Percentiles rank a stretch among this genome's conserved stretches.
phyloP scores from a whole-genome alignment of 495 filamentous ascomycete genomes.

The Cairneyella variabilis region DNA sequence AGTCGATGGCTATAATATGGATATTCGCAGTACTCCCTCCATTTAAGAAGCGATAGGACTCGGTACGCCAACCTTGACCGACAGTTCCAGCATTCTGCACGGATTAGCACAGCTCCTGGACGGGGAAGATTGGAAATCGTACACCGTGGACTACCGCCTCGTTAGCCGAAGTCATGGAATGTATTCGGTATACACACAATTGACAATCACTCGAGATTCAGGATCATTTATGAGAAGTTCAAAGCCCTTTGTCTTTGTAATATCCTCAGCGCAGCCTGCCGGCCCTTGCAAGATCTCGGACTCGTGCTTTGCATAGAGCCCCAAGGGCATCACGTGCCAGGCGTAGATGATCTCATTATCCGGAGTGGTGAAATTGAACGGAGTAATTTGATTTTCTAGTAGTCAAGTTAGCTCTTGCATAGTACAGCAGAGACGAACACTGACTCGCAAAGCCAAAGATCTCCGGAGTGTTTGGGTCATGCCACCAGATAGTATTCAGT shows the following conservation, averaged over 20 bases:
- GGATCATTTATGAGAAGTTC: slow-evolving; percentile 60
- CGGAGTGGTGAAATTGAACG: slow-evolving; percentile 56
- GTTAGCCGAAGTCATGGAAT: slow-evolving; percentile 3
- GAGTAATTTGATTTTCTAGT: slow-evolving; percentile 61
- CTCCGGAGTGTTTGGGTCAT: slow-evolving; percentile 67
- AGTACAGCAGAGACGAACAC: slow-evolving; percentile 21
- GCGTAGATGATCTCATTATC: slow-evolving; percentile 58
- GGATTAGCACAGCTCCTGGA: slow-evolving; percentile 12
- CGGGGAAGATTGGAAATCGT: background rate
- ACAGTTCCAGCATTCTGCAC: slow-evolving; percentile 60
- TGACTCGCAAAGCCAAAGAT: slow-evolving; percentile 79
- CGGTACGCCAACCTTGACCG: slow-evolving; percentile 56
- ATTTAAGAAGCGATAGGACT: slow-evolving; percentile 59
- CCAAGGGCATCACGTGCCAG: slow-evolving; percentile 71
- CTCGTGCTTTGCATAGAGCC: slow-evolving; percentile 56
- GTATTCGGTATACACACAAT: slow-evolving; percentile 32
- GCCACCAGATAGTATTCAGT: slow-evolving; percentile 62
- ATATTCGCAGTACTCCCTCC: slow-evolving; percentile 50
- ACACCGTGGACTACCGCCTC: slow-evolving; percentile 42
- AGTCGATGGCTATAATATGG: slow-evolving; percentile 72
- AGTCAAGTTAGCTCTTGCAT: too few relatives aligned
- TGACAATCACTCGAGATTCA: slow-evolving; percentile 54
- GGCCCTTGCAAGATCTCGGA: slow-evolving; percentile 44
- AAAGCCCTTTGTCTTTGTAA: slow-evolving; percentile 53
- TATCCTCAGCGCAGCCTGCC: slow-evolving; percentile 45